Percentiles rank a stretch among this genome's conserved stretches.
phyloP scores from a whole-genome alignment of 148 eudicot genomes.

The Oxyria digyna region DNA sequence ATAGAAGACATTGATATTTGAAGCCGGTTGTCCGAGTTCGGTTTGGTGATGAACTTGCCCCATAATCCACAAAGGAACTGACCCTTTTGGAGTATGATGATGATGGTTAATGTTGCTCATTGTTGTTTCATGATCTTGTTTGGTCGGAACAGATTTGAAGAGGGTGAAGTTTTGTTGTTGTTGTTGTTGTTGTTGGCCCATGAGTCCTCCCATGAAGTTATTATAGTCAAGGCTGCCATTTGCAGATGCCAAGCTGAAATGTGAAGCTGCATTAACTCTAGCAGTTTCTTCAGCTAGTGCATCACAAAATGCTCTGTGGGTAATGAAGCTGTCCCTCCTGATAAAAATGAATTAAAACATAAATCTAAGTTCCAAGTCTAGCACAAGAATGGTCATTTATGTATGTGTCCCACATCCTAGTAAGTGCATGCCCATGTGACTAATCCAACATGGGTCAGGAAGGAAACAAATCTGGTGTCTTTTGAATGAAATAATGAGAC shows the following conservation, averaged over 20 bases:
- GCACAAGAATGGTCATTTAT: too few species aligned
- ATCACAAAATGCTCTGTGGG: slow-evolving; percentile 3
- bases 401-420: too few species aligned
- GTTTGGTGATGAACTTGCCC: not conserved
- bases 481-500: slow-evolving; percentile 6
- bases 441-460: not conserved
- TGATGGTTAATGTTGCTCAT: not conserved
- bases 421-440: slow-evolving; percentile 1
- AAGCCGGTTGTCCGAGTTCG: too few species aligned
- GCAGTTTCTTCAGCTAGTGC: slow-evolving; percentile 2
- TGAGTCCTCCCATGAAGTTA: slow-evolving; percentile 6
- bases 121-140: not conserved
- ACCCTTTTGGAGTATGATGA: not conserved
- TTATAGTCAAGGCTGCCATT: not conserved
- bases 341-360: not conserved
- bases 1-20: not conserved
- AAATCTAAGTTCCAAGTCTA: too few species aligned
- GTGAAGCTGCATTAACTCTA: not conserved
- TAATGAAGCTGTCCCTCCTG: slow-evolving; percentile 4
- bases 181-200: slow-evolving; percentile 18
- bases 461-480: not conserved
- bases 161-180: slow-evolving; percentile 28
- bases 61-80: not conserved
- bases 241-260: not conserved
- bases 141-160: slow-evolving; percentile 33